These are phyloP conservation scores for Ceratocystis papillata DNA, from an alignment of 2,329 filamentous ascomycete species.

Conservation along the genomic window DNA sequence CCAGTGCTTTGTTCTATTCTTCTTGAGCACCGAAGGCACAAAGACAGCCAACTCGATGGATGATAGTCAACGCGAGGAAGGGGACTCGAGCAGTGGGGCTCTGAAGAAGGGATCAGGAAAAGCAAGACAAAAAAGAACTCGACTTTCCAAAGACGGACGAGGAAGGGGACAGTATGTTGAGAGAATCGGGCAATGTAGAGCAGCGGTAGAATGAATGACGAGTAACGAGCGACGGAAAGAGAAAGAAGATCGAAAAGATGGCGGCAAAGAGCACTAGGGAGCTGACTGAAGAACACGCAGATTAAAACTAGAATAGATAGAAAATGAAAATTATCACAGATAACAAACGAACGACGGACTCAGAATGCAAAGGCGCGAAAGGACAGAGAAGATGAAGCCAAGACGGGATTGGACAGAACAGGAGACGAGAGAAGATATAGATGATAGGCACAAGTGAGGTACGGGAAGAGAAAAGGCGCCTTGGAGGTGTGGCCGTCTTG, in stretches of 20 bases:
- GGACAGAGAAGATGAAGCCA: background rate
- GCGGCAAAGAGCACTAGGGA: background rate
- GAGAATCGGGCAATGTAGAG: background rate
- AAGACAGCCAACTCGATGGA: background rate
- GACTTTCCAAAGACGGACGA: background rate
- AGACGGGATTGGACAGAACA: background rate
- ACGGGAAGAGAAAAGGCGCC: background rate
- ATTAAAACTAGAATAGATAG: background rate
- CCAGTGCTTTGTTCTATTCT: background rate
- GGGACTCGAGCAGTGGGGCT: background rate
- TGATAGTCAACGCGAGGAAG: background rate
- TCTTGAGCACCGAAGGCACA: too few relatives aligned
- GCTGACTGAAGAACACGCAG: background rate
- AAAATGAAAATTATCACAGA: background rate
- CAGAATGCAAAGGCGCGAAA: background rate
- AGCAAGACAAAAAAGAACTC: background rate
- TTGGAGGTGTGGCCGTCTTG: background rate
- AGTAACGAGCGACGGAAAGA: conserved; percentile 11
- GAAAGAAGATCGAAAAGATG: background rate
- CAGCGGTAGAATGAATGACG: background rate
- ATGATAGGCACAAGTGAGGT: background rate
- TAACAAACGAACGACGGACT: background rate
- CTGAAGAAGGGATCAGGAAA: background rate
- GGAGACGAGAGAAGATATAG: background rate
- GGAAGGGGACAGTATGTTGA: background rate